A percentile compares a stretch with the other conserved stretches of the same genome.
phyloP scores from a whole-genome alignment of 2,329 filamentous ascomycete genomes.

The Hymenoscyphus scutula region DNA sequence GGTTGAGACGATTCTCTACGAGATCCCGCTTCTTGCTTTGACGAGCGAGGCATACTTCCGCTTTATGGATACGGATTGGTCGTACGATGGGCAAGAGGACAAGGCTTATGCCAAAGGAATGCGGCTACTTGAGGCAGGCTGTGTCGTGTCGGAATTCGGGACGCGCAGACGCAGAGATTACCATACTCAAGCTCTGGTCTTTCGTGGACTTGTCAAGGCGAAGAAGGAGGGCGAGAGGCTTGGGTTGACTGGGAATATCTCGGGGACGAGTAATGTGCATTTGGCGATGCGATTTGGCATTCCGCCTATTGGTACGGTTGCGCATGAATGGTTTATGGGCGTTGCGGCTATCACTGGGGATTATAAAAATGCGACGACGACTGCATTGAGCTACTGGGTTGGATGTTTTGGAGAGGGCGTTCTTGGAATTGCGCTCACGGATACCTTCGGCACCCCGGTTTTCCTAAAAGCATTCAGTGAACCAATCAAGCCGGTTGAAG shows the following conservation, averaged over 20 bases:
- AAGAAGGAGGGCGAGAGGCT: slow-evolving; percentile 65
- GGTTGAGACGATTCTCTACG: slow-evolving; percentile 95
- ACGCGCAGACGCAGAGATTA: slow-evolving; percentile 87
- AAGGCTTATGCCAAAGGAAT: slow-evolving; percentile 80
- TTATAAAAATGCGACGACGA: slow-evolving; percentile 81
- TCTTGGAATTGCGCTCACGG: slow-evolving; percentile 84
- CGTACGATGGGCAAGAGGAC: slow-evolving; percentile 80
- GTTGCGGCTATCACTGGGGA: slow-evolving; percentile 87
- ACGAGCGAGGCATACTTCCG: slow-evolving; percentile 97
- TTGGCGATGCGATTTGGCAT: slow-evolving; percentile 91
- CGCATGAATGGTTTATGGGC: slow-evolving; percentile 99
- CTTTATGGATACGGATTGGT: slow-evolving; percentile 93
- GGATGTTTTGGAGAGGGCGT: slow-evolving; percentile 84
- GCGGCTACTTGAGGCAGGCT: slow-evolving; percentile 75
- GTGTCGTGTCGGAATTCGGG: slow-evolving; percentile 90
- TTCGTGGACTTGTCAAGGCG: slow-evolving; percentile 79
- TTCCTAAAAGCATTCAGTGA: slow-evolving; percentile 84
- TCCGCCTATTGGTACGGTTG: slow-evolving; percentile 81
- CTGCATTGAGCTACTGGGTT: slow-evolving; percentile 84
- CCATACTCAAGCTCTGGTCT: slow-evolving; percentile 88
- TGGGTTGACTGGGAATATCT: slow-evolving; percentile 69
- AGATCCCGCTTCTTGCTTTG: slow-evolving; percentile 88
- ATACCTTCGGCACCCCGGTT: slow-evolving; percentile 90
- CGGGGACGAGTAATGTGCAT: slow-evolving; percentile 94
- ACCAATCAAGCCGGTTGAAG: slow-evolving; percentile 49